These are phyloP conservation scores for Picea glauca DNA, from an alignment of 75 land plant genomes.

Conservation along the genomic window DNA sequence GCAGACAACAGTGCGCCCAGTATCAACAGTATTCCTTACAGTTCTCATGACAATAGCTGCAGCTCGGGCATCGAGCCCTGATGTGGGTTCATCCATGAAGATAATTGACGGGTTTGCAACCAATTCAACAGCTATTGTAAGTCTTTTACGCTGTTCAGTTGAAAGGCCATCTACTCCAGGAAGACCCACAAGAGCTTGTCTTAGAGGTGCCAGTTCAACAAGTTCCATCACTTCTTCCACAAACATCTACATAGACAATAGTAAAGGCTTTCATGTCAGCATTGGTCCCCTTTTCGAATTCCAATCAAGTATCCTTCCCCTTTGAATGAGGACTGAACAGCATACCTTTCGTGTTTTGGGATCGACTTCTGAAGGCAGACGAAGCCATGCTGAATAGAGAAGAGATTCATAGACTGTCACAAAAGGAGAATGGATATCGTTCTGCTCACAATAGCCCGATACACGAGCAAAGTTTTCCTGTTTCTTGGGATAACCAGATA, in stretches of 20 bases:
- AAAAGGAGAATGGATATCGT: constrained; percentile 79
- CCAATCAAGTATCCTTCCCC: not conserved
- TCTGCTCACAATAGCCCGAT: constrained; percentile 82
- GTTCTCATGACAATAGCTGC: constrained; percentile 75
- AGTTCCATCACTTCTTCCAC: constrained; percentile 69
- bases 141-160: constrained; percentile 55
- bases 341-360: constrained; percentile 41
- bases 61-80: constrained; percentile 68
- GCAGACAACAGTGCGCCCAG: constrained; percentile 69
- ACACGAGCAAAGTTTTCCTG: constrained; percentile 82
- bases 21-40: constrained; percentile 62
- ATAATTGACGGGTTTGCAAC: constrained; percentile 71
- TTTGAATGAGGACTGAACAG: not conserved
- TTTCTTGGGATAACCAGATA: constrained; percentile 75
- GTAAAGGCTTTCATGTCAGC: not conserved
- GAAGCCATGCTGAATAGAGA: constrained; percentile 74
- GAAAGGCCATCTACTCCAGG: constrained; percentile 59
- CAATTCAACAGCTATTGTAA: constrained; percentile 64
- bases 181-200: constrained; percentile 53
- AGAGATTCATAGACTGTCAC: constrained; percentile 82
- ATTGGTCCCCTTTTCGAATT: not conserved
- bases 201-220: constrained; percentile 39
- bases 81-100: constrained; percentile 72
- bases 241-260: constrained; percentile 33
- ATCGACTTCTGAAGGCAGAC: constrained; percentile 50